These are phyloP conservation scores for Podaxis sp. DNA, from an alignment of 768 basidiomycete genomes.

Conservation along the genomic window DNA sequence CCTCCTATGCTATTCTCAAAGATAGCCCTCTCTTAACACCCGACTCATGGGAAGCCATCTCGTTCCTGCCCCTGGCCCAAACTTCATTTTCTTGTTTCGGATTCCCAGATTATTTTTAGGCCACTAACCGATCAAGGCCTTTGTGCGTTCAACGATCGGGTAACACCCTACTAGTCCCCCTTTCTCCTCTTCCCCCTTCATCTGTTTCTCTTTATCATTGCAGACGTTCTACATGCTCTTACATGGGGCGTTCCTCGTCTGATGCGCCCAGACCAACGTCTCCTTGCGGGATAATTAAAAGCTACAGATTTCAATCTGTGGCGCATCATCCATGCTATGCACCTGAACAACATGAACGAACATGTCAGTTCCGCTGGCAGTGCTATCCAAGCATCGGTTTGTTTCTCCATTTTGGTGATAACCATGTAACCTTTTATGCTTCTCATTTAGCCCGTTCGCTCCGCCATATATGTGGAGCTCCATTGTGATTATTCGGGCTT, in stretches of 20 bases:
- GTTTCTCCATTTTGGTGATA: not conserved
- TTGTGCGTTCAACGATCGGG: not conserved
- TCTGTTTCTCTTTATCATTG: not conserved
- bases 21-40: not conserved
- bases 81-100: not conserved
- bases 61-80: not conserved
- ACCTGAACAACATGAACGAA: no score
- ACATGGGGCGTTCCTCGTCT: no score
- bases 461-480: not conserved
- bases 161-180: not conserved
- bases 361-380: no score
- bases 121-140: not conserved
- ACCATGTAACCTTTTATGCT: not conserved
- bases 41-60: not conserved
- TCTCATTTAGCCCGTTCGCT: not conserved
- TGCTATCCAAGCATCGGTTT: no score
- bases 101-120: not conserved
- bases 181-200: not conserved
- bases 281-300: no score
- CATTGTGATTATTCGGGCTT: not conserved
- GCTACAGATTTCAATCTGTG: no score
- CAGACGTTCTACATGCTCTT: not conserved
- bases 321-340: no score
- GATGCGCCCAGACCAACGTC: no score
- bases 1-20: not conserved